Conservation (phyloP, 768 basidiomycete genomes). For the Basidioascus undulatus region DNA sequence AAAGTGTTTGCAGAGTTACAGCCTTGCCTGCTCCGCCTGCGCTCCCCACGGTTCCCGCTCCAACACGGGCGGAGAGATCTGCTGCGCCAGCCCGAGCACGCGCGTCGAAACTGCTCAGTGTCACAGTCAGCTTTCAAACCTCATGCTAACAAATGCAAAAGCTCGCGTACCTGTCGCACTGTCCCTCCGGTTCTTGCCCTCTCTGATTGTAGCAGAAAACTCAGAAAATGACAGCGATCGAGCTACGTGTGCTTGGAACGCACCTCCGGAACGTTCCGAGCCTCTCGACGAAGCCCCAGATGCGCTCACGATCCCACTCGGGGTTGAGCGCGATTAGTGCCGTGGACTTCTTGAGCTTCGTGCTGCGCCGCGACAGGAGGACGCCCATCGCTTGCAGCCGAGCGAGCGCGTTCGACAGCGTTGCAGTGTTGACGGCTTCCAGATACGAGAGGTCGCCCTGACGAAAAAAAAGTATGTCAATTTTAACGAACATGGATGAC, state of each 20-base stretch:
- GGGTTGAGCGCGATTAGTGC: conserved; percentile 11
- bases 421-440: conserved; percentile 12
- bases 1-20: too few relatives aligned
- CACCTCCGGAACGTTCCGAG: conserved; percentile 8
- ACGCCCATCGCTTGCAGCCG: conserved; percentile 9
- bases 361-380: conserved; percentile 6
- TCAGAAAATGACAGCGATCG: not conserved
- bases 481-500: too few relatives aligned
- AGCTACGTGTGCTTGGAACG: not conserved
- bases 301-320: conserved; percentile 6
- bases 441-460: conserved; percentile 12
- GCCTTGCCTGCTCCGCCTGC: too few relatives aligned
- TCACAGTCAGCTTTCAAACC: too few relatives aligned
- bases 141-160: too few relatives aligned
- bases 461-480: too few relatives aligned
- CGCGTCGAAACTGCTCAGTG: conserved; percentile 6
- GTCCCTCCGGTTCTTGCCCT: conserved; percentile 6
- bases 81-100: conserved; percentile 7
- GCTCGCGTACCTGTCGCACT: conserved; percentile 3
- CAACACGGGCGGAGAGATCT: too few relatives aligned
- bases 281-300: conserved; percentile 10
- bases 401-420: conserved; percentile 11
- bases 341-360: conserved; percentile 4
- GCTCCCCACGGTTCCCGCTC: too few relatives aligned
- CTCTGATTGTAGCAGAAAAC: too few relatives aligned